Conservation (phyloP, 2,329 filamentous ascomycete genomes). For the Pestalotiopsis sp. region DNA sequence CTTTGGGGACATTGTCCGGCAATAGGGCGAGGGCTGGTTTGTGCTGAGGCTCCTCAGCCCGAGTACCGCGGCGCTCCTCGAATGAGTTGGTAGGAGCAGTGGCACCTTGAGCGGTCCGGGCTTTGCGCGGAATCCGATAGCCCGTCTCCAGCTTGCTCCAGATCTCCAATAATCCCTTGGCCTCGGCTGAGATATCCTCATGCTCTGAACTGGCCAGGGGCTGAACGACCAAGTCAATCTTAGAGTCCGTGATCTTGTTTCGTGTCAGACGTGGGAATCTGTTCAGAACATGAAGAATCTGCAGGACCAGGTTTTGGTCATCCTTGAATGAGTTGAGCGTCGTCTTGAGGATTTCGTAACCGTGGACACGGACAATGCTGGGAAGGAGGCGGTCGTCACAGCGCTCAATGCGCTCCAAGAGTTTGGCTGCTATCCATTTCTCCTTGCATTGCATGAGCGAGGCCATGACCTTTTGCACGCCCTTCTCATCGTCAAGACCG, state of each 20-base stretch:
- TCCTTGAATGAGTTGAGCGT: slow-evolving; percentile 82
- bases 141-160: slow-evolving; percentile 91
- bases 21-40: slow-evolving; percentile 42
- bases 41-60: slow-evolving; percentile 38
- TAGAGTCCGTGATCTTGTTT: slow-evolving; percentile 96
- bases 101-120: slow-evolving; percentile 62
- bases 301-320: slow-evolving; percentile 87
- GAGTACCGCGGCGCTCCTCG: slow-evolving; percentile 67
- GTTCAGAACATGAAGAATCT: slow-evolving; percentile 87
- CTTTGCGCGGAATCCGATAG: slow-evolving; percentile 91
- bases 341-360: slow-evolving; percentile 91
- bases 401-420: slow-evolving; percentile 84
- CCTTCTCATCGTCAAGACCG: slow-evolving; percentile 32
- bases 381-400: slow-evolving; percentile 86
- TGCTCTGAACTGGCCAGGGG: slow-evolving; percentile 69
- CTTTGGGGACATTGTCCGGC: slow-evolving; percentile 57
- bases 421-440: slow-evolving; percentile 98
- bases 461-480: slow-evolving; percentile 51
- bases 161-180: slow-evolving; percentile 72
- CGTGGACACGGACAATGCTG: slow-evolving; percentile 94
- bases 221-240: slow-evolving; percentile 83
- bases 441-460: slow-evolving; percentile 97
- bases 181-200: slow-evolving; percentile 72
- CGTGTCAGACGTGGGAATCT: slow-evolving; percentile 87
- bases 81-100: slow-evolving; percentile 55